These are phyloP conservation scores for Aspergillus latus DNA, from an alignment of 2,329 filamentous ascomycete species.

Conservation along the genomic window DNA sequence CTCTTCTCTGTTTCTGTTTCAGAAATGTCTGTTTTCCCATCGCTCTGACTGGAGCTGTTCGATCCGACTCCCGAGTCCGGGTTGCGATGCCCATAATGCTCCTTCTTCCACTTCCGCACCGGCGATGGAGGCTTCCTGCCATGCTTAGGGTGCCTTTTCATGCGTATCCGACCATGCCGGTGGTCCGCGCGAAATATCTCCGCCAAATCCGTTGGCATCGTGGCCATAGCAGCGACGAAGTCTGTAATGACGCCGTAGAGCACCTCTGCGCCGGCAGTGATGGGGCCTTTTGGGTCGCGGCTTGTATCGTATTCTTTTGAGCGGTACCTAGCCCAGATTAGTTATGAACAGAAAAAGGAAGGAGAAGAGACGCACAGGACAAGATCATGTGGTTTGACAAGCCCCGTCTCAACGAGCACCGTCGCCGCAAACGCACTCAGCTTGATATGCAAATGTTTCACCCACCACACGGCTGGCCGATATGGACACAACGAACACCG, in stretches of 20 bases:
- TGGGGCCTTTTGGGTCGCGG: slow-evolving; percentile 74
- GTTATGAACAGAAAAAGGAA: slow-evolving; percentile 15
- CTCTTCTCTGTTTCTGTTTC: neutral
- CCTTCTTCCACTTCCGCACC: neutral
- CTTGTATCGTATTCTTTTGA: slow-evolving; percentile 72
- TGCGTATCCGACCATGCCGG: neutral
- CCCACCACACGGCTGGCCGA: slow-evolving; percentile 70
- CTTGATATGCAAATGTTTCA: slow-evolving; percentile 65
- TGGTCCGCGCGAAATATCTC: slow-evolving; percentile 11
- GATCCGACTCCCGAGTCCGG: neutral
- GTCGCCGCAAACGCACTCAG: slow-evolving; percentile 73
- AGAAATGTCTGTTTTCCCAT: neutral
- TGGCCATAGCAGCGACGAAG: slow-evolving; percentile 79
- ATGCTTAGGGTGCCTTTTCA: neutral
- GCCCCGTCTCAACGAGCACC: slow-evolving; percentile 63
- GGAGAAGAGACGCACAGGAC: slow-evolving; percentile 60
- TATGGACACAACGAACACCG: slow-evolving; percentile 69
- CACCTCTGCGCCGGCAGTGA: slow-evolving; percentile 73
- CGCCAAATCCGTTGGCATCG: slow-evolving; percentile 59
- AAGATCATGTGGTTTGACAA: slow-evolving; percentile 68
- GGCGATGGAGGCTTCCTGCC: neutral
- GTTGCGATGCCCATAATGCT: neutral
- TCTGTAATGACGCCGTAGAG: slow-evolving; percentile 79
- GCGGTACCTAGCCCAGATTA: slow-evolving; percentile 44
- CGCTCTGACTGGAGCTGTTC: neutral